Evolutionary conservation across 2,329 filamentous ascomycete genomes (phyloP), one percentile per base, ranked within the genome.

Genomic region (Pseudocercospora musae): DNA sequence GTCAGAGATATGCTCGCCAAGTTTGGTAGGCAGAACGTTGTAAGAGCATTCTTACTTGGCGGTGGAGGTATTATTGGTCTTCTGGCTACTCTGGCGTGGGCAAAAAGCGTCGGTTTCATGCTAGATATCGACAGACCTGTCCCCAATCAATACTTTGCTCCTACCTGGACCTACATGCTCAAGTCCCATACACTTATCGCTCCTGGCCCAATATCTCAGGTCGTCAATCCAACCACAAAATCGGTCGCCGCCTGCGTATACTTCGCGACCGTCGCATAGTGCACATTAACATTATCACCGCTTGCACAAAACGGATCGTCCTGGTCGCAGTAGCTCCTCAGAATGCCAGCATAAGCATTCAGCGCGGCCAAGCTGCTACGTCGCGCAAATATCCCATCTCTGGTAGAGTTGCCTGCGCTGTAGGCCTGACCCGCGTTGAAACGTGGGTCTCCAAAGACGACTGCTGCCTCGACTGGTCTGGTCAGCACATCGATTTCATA

Each of bases 401-500:
- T 67, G 1, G 68, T 72, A 15, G 73, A 65, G 8, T 65, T 75
- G 25, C 76, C 76, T 6, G 68, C 66, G 53, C 75, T 68, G 66
- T 72, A 74, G 0, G 70, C 18, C 27, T 73, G 68, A 37, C 61
- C 65, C 8, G 68, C 67, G 6, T 73, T 72, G 56, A 72, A 72
- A 2, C 71, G 66, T 7, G 76, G 76, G 58, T 78, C 76, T 10
- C 75, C 76, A 69, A 78, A 76, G 46, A 74, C 69, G n/a, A 74
- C 68, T 18, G 74, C 69, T 20, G 73, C 75, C n/a, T 71, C 64
- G 53, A 75, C 71, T 74, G 44, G 13, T 3, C 63, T 52, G 18
- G 44, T 60, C 13, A 62, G 64, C 21, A 29, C 8, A 52, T 25
- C 23, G 31, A 29, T 37, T 27, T 29, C 7, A 27, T 37, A 4